Evolutionary conservation across 2,329 filamentous ascomycete genomes (phyloP).

Genomic region (Beauveria varroae): DNA sequence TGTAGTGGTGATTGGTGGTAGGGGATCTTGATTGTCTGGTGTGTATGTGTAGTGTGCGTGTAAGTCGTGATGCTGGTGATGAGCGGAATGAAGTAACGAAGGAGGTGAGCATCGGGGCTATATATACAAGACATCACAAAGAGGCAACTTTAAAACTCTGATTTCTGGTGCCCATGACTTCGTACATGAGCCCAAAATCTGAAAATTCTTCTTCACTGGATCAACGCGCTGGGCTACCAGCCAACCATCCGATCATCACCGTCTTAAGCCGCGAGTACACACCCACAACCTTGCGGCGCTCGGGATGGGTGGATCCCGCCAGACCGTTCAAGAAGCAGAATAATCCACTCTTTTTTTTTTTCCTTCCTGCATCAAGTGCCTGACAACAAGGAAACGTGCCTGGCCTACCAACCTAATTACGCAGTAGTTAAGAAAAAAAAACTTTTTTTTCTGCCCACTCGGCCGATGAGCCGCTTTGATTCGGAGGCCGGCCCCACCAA

Average conservation of each 20-base stretch:
- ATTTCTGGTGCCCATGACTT: no score
- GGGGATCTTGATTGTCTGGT: not conserved
- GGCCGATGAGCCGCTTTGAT: not conserved
- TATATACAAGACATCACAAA: constrained; percentile 7
- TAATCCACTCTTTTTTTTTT: not conserved
- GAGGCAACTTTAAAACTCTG: not conserved
- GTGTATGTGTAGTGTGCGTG: not conserved
- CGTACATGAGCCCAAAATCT: not conserved
- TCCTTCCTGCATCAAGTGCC: not conserved
- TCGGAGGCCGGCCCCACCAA: not conserved
- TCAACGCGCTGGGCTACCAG: not conserved
- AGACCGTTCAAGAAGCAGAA: not conserved
- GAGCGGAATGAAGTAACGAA: not conserved
- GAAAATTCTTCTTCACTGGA: not conserved
- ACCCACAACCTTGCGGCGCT: not conserved
- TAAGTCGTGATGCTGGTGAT: constrained; percentile 10
- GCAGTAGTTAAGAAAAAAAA: not conserved
- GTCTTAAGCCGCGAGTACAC: constrained; percentile 6
- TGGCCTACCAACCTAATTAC: not conserved
- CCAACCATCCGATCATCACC: constrained; percentile 6
- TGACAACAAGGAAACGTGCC: constrained; percentile 1
- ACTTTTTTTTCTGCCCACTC: not conserved
- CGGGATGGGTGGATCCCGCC: not conserved
- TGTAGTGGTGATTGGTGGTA: not conserved
- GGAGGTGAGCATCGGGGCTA: not conserved